These are phyloP conservation scores for Pseudocercospora fijiensis DNA, from an alignment of 2,329 filamentous ascomycete species.

Conservation along the genomic window DNA sequence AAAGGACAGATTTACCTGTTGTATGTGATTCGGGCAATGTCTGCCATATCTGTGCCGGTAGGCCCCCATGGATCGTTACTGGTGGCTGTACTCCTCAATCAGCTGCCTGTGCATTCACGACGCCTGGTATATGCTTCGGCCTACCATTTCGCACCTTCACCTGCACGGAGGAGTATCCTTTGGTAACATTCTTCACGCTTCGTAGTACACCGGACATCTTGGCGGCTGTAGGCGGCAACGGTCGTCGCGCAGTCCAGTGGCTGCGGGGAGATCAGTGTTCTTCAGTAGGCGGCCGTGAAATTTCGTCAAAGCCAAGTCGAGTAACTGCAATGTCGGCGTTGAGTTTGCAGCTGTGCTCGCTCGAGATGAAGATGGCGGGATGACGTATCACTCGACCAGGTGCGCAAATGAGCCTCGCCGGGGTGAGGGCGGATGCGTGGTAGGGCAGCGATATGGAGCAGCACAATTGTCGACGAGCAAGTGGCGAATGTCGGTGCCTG, in stretches of 20 bases:
- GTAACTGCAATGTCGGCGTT: not conserved
- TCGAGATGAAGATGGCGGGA: conserved; percentile 2
- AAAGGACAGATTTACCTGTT: conserved; percentile 69
- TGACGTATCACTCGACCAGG: conserved; percentile 1
- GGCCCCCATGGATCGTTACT: conserved; percentile 99
- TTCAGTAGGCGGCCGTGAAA: not conserved
- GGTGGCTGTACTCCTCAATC: conserved; percentile 64
- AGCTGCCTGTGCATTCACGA: conserved; percentile 18
- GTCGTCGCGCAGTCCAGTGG: conserved; percentile 15
- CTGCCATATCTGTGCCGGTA: conserved; percentile 96
- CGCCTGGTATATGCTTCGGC: conserved; percentile 35
- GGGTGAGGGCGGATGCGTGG: not conserved
- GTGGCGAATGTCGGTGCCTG: not conserved
- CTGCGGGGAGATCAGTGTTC: not conserved
- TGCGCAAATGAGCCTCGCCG: conserved; percentile 1
- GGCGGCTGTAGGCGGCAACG: conserved; percentile 24
- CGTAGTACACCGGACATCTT: conserved; percentile 96
- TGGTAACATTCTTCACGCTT: conserved; percentile 98
- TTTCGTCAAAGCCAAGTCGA: not conserved
- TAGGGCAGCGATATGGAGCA: not conserved
- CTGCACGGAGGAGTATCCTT: conserved; percentile 94
- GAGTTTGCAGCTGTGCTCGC: not conserved
- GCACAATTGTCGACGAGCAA: not conserved
- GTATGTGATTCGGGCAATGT: conserved; percentile 96
- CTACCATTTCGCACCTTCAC: conserved; percentile 97